phyloP scores from a whole-genome alignment of 306 rosid species.

The Hippophae tibetana region DNA sequence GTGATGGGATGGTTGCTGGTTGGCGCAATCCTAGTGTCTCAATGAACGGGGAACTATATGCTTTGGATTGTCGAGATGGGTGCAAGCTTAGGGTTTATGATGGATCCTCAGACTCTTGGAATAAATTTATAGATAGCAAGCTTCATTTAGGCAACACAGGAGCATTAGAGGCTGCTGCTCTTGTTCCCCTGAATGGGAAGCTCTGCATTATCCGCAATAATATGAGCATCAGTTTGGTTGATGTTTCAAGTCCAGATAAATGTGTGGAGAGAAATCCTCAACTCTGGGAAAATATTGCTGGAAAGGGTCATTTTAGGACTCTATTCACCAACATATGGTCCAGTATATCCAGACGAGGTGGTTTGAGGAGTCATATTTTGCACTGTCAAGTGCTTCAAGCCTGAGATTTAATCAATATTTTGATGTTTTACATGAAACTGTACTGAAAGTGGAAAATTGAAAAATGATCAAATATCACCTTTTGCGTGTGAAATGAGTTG shows the following conservation, averaged over 20 bases:
- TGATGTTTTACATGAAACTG: slow-evolving; percentile 19
- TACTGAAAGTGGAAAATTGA: slow-evolving; percentile 4
- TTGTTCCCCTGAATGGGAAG: slow-evolving; percentile 90
- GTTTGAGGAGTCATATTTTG: slow-evolving; percentile 91
- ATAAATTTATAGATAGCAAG: slow-evolving; percentile 88
- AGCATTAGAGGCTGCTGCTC: slow-evolving; percentile 91
- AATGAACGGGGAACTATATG: slow-evolving; percentile 73
- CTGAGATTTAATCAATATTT: slow-evolving; percentile 24
- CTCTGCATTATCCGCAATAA: slow-evolving; percentile 93
- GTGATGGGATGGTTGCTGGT: slow-evolving; percentile 76
- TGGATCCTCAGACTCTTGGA: slow-evolving; percentile 73
- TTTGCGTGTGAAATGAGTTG: background rate
- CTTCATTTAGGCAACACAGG: slow-evolving; percentile 87
- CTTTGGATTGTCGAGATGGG: slow-evolving; percentile 86
- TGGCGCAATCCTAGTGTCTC: slow-evolving; percentile 98
- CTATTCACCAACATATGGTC: slow-evolving; percentile 81
- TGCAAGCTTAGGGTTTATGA: slow-evolving; percentile 93
- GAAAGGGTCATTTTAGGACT: slow-evolving; percentile 73
- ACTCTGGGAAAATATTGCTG: slow-evolving; percentile 94
- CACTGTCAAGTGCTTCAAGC: slow-evolving; percentile 99
- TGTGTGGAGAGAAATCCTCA: slow-evolving; percentile 74
- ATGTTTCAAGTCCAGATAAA: slow-evolving; percentile 56
- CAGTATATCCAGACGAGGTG: slow-evolving; percentile 74
- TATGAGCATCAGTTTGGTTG: slow-evolving; percentile 95
- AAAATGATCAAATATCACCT: slow-evolving; percentile 12